phyloP scores from a whole-genome alignment of 2,329 filamentous ascomycete species.

The Fragosphaeria purpurea region DNA sequence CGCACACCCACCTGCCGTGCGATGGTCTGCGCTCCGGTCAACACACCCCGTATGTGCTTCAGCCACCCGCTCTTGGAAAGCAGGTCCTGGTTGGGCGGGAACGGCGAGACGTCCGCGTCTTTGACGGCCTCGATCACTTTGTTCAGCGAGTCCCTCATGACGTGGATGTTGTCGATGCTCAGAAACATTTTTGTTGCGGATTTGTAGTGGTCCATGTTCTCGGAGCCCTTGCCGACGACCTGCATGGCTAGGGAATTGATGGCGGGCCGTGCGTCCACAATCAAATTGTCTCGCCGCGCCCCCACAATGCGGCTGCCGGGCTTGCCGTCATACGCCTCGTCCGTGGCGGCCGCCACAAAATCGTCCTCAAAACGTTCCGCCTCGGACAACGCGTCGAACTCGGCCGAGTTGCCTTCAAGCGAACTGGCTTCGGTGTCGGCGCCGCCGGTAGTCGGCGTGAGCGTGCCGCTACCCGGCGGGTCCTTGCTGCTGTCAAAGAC shows the following conservation, averaged over 20 bases:
- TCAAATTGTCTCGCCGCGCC: slow-evolving; percentile 85
- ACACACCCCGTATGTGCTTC: slow-evolving; percentile 72
- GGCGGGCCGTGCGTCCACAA: slow-evolving; percentile 88
- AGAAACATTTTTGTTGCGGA: slow-evolving; percentile 86
- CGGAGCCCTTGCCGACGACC: slow-evolving; percentile 82
- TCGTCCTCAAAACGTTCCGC: slow-evolving; percentile 61
- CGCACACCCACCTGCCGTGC: slow-evolving; percentile 80
- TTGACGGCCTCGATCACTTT: slow-evolving; percentile 85
- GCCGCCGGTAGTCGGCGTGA: slow-evolving; percentile 26
- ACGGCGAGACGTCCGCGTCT: slow-evolving; percentile 76
- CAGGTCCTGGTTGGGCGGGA: slow-evolving; percentile 72
- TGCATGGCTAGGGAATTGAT: slow-evolving; percentile 95
- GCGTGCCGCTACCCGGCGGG: slow-evolving; percentile 7
- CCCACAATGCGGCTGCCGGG: slow-evolving; percentile 59
- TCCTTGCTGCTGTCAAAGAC: slow-evolving; percentile 24
- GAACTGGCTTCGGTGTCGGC: slow-evolving; percentile 3
- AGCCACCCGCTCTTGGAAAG: slow-evolving; percentile 83
- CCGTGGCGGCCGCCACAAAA: slow-evolving; percentile 40
- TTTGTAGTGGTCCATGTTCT: slow-evolving; percentile 96
- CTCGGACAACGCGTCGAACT: slow-evolving; percentile 36
- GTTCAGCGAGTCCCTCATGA: slow-evolving; percentile 86
- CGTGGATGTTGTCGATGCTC: slow-evolving; percentile 96
- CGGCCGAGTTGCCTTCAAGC: slow-evolving; percentile 2
- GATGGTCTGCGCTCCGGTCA: slow-evolving; percentile 78
- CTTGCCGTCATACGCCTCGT: slow-evolving; percentile 45